phyloP scores from a whole-genome alignment of 1,284 basidiomycete genomes.

The Golubevia sp. region DNA sequence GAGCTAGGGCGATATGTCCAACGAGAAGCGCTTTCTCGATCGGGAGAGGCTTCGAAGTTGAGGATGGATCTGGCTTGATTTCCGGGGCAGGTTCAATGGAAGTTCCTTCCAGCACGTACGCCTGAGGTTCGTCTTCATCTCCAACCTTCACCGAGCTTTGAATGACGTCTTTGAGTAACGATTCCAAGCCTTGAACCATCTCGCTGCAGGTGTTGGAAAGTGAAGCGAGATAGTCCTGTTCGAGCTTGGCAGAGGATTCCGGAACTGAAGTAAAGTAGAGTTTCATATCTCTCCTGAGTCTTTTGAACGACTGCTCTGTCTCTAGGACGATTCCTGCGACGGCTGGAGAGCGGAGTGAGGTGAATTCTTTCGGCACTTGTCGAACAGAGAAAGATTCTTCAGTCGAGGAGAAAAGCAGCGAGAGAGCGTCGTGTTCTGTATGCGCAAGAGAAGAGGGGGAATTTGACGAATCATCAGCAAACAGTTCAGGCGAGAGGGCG shows the following conservation, averaged over 20 bases:
- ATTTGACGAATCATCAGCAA: no score
- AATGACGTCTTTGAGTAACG: background rate
- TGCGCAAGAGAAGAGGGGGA: no score
- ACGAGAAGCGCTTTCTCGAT: background rate
- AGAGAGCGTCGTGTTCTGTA: no score
- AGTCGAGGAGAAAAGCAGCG: no score
- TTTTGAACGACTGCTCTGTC: background rate
- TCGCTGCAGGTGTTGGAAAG: background rate
- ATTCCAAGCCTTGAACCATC: background rate
- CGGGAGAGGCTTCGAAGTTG: background rate
- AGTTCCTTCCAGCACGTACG: background rate
- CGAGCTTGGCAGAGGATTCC: background rate
- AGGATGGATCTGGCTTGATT: background rate
- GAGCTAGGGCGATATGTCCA: background rate
- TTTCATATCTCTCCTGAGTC: background rate
- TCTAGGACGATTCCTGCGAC: background rate
- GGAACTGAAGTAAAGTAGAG: background rate
- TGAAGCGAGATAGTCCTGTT: background rate
- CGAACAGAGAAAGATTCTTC: no score
- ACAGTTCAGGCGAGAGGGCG: no score
- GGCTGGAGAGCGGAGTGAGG: no score
- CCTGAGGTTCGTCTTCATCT: background rate
- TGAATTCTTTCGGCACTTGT: no score
- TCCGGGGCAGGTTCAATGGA: background rate
- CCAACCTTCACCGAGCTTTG: background rate